Evolutionary conservation across 2,329 filamentous ascomycete genomes (phyloP).

Genomic region (Sordariomycetes sp.): DNA sequence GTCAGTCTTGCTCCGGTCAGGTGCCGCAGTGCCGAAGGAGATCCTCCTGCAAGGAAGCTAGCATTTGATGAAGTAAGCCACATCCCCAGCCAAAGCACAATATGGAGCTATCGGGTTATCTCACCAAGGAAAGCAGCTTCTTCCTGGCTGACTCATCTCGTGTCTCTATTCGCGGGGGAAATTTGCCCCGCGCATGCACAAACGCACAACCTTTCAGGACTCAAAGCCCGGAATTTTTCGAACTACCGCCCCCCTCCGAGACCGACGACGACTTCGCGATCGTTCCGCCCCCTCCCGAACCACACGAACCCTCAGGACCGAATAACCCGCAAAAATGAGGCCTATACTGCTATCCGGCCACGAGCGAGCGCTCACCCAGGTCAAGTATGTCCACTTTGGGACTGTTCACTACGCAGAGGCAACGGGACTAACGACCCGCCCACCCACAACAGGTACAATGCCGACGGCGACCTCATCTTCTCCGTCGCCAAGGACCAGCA

Average conservation of each 20-base stretch:
- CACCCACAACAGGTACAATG: slow-evolving; percentile 55
- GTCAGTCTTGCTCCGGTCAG: too few relatives aligned
- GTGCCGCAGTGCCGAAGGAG: too few relatives aligned
- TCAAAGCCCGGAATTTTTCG: slow-evolving; percentile 8
- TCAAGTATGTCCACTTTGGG: slow-evolving; percentile 46
- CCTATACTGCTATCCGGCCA: slow-evolving; percentile 93
- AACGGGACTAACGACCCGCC: slow-evolving; percentile 7
- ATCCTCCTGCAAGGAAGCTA: too few relatives aligned
- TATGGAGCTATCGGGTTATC: background rate
- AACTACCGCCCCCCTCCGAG: background rate
- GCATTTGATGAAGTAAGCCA: too few relatives aligned
- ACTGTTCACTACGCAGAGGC: background rate
- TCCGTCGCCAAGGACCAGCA: slow-evolving; percentile 93
- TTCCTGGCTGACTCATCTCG: background rate
- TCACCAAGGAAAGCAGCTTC: background rate
- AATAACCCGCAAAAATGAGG: slow-evolving; percentile 59
- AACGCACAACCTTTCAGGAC: slow-evolving; percentile 7
- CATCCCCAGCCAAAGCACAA: background rate
- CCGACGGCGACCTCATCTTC: slow-evolving; percentile 94
- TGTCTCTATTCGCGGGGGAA: background rate
- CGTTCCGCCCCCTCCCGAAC: slow-evolving; percentile 6
- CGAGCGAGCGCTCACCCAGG: slow-evolving; percentile 91
- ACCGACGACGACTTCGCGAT: slow-evolving; percentile 6
- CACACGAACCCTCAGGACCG: slow-evolving; percentile 7
- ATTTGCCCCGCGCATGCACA: slow-evolving; percentile 6